Base-by-base conservation (phyloP, 116 monocot species). In the Iris pallida region DNA sequence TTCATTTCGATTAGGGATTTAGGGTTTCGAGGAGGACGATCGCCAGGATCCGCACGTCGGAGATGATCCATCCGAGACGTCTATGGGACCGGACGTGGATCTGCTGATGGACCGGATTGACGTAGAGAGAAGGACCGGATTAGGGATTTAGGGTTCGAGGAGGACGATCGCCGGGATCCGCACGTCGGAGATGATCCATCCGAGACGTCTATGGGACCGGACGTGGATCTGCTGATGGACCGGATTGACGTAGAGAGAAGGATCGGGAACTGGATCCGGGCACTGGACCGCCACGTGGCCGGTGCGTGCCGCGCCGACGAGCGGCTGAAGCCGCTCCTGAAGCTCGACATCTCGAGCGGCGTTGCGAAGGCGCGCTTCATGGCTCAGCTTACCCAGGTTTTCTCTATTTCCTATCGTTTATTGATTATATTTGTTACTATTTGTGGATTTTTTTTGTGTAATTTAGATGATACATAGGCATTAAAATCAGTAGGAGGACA, bases 301-400 rank as follows among this genome's bases (percentile, higher is more conserved):
- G 85, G 85, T 6, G 85, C 81, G 13, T 85, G 85, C 56, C 85
- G 85, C 10, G 71, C 75, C 40, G 85, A 85, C 46, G 85, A 81
- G 71, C 66, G 85, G 55, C 45, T 78, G 16, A 74, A 65, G 64
- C 85, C 80, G 20, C 61, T 80, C 47, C 75, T 78, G 13, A 71
- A 74, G 58, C 69, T 72, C 44, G 69, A 75, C 42, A 72, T 80
- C 42, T 74, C 68, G 1, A 60, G 59, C 62, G 71, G 74, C 16
- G 56, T 78, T n/a, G 72, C 74, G 0, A 78, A 79, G 47, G 81
- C 75, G 13, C 74, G 78, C 30, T 69, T 85, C 47, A 47, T 81
- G 13, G 13, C 72, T 13, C 85, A 79, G n/a, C n/a, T n/a, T n/a
- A n/a, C 53, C 30, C 85, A 85, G 85, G 85, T n/a, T 85, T 4